A percentile compares a stretch with the other conserved stretches of the same genome.
Conservation (phyloP, 805 yeast genomes). For the Candida taoyuanica region DNA sequence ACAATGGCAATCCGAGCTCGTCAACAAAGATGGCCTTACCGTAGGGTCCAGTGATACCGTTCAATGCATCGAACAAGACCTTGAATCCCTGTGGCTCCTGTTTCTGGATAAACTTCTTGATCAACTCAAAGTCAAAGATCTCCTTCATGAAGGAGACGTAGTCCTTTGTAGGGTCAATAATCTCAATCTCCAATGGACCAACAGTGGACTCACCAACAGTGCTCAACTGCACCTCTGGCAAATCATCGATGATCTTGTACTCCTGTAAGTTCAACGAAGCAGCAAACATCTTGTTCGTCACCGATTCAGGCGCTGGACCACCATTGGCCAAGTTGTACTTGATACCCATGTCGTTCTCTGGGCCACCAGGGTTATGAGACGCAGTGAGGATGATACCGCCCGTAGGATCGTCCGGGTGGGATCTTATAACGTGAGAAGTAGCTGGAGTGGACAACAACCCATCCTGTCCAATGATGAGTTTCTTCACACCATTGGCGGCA, state of each 20-base stretch:
- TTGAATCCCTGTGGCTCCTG: slow-evolving; percentile 49
- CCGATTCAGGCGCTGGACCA: slow-evolving; percentile 97
- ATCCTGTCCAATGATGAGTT: slow-evolving; percentile 79
- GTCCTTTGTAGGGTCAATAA: slow-evolving; percentile 76
- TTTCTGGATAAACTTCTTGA: slow-evolving; percentile 59
- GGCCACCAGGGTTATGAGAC: slow-evolving; percentile 98
- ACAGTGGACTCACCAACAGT: slow-evolving; percentile 47
- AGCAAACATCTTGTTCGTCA: slow-evolving; percentile 82
- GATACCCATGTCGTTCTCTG: slow-evolving; percentile 86
- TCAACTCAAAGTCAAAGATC: slow-evolving; percentile 83
- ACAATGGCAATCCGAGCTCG: slow-evolving; percentile 71
- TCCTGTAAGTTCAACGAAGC: slow-evolving; percentile 51
- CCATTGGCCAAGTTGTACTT: slow-evolving; percentile 94
- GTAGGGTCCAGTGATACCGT: slow-evolving; percentile 97
- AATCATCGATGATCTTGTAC: slow-evolving; percentile 54
- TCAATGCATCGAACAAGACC: slow-evolving; percentile 82
- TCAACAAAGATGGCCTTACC: slow-evolving; percentile 80
- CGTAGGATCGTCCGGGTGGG: slow-evolving; percentile 49
- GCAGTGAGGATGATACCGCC: slow-evolving; percentile 97
- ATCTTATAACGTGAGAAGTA: slow-evolving; percentile 87
- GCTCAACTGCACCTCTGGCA: slow-evolving; percentile 62
- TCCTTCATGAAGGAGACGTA: slow-evolving; percentile 75
- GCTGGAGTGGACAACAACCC: slow-evolving; percentile 96
- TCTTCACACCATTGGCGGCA: slow-evolving; percentile 87
- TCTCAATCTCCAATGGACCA: slow-evolving; percentile 68